Percentiles rank a stretch among this genome's conserved stretches.
Evolutionary conservation across 495 filamentous ascomycete genomes (phyloP).

Genomic region (Penicillium bialowiezense): DNA sequence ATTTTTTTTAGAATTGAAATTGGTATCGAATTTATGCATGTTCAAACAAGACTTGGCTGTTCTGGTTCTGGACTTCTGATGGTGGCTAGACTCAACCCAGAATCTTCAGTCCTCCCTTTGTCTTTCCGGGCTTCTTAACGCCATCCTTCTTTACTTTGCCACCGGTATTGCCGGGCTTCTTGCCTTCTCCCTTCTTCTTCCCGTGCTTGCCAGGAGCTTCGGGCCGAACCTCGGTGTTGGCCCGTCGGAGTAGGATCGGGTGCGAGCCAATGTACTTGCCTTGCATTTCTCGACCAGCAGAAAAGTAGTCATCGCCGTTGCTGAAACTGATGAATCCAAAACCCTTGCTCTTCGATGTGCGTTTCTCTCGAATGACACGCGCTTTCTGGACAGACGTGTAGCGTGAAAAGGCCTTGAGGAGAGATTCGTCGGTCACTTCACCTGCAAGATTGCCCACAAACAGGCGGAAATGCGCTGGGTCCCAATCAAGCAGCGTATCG

Average conservation of each 20-base stretch:
- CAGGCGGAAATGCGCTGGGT: conserved; percentile 88
- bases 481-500: conserved; percentile 85
- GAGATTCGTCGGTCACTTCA: conserved; percentile 93
- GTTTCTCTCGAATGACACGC: conserved; percentile 92
- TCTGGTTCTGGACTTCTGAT: no score
- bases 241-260: conserved; percentile 79
- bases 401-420: conserved; percentile 87
- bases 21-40: background rate
- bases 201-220: conserved; percentile 47
- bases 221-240: conserved; percentile 85
- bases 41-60: no score
- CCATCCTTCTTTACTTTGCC: conserved; percentile 57
- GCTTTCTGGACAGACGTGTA: conserved; percentile 89
- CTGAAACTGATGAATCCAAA: conserved; percentile 96
- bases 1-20: background rate
- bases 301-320: conserved; percentile 93
- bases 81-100: conserved; percentile 54
- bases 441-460: conserved; percentile 98
- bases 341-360: conserved; percentile 90
- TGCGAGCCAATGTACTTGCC: conserved; percentile 99
- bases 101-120: conserved; percentile 73
- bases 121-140: conserved; percentile 77
- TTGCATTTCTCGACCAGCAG: conserved; percentile 94
- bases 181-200: conserved; percentile 40
- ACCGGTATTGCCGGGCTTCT: conserved; percentile 17